These are phyloP conservation scores for Delitschia confertaspora DNA, from an alignment of 495 filamentous ascomycete genomes.

Conservation along the genomic window DNA sequence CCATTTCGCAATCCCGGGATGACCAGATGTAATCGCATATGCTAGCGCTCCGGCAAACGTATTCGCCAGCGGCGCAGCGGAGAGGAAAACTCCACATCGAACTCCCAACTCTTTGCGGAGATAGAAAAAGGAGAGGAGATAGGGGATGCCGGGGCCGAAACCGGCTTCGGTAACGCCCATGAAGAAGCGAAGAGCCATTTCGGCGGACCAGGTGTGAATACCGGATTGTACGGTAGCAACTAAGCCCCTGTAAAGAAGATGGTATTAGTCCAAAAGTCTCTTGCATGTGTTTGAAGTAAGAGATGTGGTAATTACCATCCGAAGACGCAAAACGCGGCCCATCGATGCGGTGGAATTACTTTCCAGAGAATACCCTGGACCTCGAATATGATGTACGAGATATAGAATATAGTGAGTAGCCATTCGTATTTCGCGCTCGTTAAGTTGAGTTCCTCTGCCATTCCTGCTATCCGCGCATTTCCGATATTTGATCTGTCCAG, in stretches of 20 bases:
- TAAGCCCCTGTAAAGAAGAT: conserved; percentile 62
- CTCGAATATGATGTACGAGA: conserved; percentile 68
- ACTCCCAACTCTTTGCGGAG: conserved; percentile 67
- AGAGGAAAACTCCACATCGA: conserved; percentile 66
- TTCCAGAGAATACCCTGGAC: conserved; percentile 57
- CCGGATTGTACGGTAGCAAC: conserved; percentile 61
- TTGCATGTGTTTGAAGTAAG: no score
- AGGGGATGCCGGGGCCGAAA: conserved; percentile 52
- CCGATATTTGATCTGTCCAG: conserved; percentile 60
- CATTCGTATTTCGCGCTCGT: conserved; percentile 49
- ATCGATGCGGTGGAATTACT: conserved; percentile 45
- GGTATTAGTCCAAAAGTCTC: no score
- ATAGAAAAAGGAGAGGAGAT: conserved; percentile 77
- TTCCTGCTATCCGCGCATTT: conserved; percentile 58
- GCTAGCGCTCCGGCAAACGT: conserved; percentile 77
- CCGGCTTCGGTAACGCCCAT: conserved; percentile 22
- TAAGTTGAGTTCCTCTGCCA: conserved; percentile 54
- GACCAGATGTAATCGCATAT: conserved; percentile 69
- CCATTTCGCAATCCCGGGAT: conserved; percentile 63
- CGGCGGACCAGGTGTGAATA: conserved; percentile 14
- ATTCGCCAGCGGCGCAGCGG: conserved; percentile 70
- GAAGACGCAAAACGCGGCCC: conserved; percentile 28
- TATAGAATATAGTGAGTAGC: conserved; percentile 59
- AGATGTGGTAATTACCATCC: no score
- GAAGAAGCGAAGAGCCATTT: conserved; percentile 24